Evolutionary conservation across 2,329 filamentous ascomycete genomes (phyloP), one percentile per base, ranked within the genome.

Genomic region (Teratosphaeria nubilosa): DNA sequence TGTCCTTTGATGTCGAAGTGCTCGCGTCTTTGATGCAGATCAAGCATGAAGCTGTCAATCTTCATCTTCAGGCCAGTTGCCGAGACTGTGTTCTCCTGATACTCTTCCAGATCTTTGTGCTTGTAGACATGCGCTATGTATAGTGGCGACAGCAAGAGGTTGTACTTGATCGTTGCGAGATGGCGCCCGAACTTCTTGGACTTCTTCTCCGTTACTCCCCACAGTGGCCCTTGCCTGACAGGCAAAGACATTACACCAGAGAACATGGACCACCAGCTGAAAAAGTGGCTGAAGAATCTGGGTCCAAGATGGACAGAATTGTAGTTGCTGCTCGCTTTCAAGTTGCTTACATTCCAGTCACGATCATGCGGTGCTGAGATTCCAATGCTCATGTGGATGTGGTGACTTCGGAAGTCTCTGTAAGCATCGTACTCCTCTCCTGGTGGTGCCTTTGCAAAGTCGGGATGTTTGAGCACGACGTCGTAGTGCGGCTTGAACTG

Each of bases 121-220:
- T 96, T 97, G 77, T 99, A 99, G 32, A 99, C 91, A 67, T 99
- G 94, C 65, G 91, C 95, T 62, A 99, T 83, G 72, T 95, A 99
- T 1, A 99, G 77, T 0, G 94, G 94, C 1, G 94, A 95, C 16
- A 99, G 78, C 2, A 97, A 80, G 24, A 99, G 77, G 62, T 92
- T 96, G 76, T 97, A 97, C 77, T 99, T 99, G 78, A 99, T 91
- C 9, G 95, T 99, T n/a, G 91, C 92, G 61, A 99, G 78, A 74
- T 99, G 95, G 54, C 94, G 84, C 14, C 92, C 92, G 71, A 99
- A 99, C 72, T 99, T 99, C 76, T 99, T 99, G 78, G 90, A 96
- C 52, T 90, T 94, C 78, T 96, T 96, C 66, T 96, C 94, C 25
- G 91, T 82, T 0, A 90, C 91, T 5, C 91, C 92, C 85, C 91